Evolutionary conservation across 208 protist genomes (phyloP), one percentile per base, ranked within the genome.

Genomic region (Trypanosoma congolense): DNA sequence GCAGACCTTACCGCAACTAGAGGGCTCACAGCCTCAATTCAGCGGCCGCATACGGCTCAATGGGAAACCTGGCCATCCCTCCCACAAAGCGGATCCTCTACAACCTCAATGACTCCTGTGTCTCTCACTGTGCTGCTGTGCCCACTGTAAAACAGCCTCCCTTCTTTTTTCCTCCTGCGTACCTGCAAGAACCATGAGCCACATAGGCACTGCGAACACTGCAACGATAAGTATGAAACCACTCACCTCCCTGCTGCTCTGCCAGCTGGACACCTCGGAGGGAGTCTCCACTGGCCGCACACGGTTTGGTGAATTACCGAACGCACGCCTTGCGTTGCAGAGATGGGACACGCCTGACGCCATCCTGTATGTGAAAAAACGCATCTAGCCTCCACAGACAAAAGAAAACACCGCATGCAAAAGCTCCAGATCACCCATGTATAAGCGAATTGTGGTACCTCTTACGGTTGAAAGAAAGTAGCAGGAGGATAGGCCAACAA

Each of bases 291-390:
- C 58, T 1, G 78, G 78, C 0, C 78, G 69, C 25, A 85, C 53
- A 18, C 78, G 68, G n/a, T 61, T 55, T 18, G 78, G 78, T 16
- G 78, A 69, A 29, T 81, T 85, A 33, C 78, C 77, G 46, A 80
- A 85, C 33, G 29, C 25, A 12, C 65, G 65, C 14, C 19, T 14
- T 24, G n/a, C 3, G 14, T 19, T 35, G 10, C 4, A 53, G 21
- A 33, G 8, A 43, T 18, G 28, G 9, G 16, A 53, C 18, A 8
- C 5, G 5, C 6, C 5, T 19, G 19, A 47, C 12, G 33, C 0
- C 19, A 53, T 22, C 18, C 26, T 36, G n/a, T 44, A 62, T 45
- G 29, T 36, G 19, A 21, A 47, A 16, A 6, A 12, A 6, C 33
- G 6, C 33, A 38, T 38, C 33, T 28, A n/a, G n/a, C n/a, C n/a